Base-by-base conservation (phyloP, 2,329 filamentous ascomycete species). In the Cercospora sp. region DNA sequence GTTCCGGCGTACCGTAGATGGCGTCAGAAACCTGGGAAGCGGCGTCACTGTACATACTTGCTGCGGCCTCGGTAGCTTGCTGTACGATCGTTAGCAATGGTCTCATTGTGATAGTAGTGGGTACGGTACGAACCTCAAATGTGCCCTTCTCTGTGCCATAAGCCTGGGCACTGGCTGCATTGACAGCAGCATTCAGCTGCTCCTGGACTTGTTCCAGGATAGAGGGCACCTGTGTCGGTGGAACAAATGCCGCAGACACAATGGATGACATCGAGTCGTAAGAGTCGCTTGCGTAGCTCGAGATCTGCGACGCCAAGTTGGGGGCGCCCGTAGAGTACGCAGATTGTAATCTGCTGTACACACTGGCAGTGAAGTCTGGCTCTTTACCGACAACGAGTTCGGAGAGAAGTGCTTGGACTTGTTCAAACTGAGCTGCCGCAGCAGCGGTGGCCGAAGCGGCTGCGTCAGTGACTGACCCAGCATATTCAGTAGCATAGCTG, bases 301-400 rank as follows among this genome's bases (percentile, higher is more conserved):
- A 87, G 82, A 86, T 23, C 26, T 82, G 85, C 3, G 84, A 85
- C 5, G 68, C 69, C 7, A 85, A 82, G 0, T 84, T 88, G 0
- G 87, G 84, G 1, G 86, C 81, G 1, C 88, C 90, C 0, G 89
- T 91, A 26, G 88, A 87, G 75, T 94, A 95, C 0, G 88, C 91
- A 3, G 86, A 89, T 65, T 87, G 87, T 12, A 97, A 84, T 62
- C 90, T 87, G 63, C 83, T 88, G 79, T 93, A 88, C 3, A 94
- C 90, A 68, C 91, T 93, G 75, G 96, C 91, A 0, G 90, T 93
- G 74, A 93, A 96, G 13, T 89, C 88, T 0, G 91, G 89, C 76
- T 96, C 92, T 78, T 90, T 92, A 63, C 91, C 93, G 48, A 85
- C 81, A 13, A 97, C 83, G 1, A 96, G 83, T 78, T 96, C 92